Evolutionary conservation across 2,329 filamentous ascomycete species (phyloP).

Genomic region (Cytospora leucostoma): DNA sequence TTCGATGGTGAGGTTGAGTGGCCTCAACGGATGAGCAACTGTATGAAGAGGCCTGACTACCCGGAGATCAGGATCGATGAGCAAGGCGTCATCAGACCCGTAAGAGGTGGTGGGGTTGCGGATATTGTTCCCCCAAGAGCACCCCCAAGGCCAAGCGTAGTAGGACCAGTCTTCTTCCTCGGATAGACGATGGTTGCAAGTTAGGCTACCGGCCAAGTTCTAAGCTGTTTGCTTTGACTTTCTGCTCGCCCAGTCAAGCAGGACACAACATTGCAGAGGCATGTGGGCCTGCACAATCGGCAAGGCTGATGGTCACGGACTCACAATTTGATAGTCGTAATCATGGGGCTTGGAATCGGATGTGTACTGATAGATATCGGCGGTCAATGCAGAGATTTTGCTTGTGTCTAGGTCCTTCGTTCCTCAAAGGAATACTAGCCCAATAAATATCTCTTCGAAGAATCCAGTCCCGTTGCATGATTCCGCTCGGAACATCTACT

Average conservation of each 20-base stretch:
- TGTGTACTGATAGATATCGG: not conserved
- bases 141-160: not conserved
- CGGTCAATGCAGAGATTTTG: not conserved
- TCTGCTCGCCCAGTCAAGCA: no score
- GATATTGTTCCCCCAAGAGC: no score
- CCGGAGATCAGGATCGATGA: constrained; percentile 15
- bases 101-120: not conserved
- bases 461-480: not conserved
- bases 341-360: not conserved
- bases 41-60: constrained; percentile 15
- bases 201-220: no score
- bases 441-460: not conserved
- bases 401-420: not conserved
- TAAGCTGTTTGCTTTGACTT: no score
- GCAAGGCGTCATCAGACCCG: not conserved
- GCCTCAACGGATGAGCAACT: constrained; percentile 14
- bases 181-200: not conserved
- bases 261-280: no score
- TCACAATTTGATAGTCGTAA: not conserved
- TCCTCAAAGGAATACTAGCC: not conserved
- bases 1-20: constrained; percentile 13
- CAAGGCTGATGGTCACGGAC: no score
- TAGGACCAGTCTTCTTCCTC: not conserved
- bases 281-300: no score
- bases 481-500: not conserved